phyloP scores from a whole-genome alignment of 768 basidiomycete genomes.

The Tremella fuciformis region DNA sequence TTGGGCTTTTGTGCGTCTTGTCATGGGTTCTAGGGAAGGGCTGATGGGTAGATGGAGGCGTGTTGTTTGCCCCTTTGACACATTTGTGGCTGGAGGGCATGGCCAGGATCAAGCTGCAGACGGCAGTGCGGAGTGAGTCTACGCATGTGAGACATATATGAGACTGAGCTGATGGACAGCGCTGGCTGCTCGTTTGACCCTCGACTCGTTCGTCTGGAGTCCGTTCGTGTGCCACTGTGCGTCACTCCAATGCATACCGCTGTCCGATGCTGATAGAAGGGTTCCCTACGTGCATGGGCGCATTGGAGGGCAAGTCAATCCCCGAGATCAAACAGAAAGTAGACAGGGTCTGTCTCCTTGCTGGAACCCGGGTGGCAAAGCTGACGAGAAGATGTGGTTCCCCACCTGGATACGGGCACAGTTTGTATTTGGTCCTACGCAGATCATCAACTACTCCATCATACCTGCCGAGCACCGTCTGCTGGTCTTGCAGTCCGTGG shows the following conservation, averaged over 20 bases:
- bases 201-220: slow-evolving; percentile 43
- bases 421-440: slow-evolving; percentile 44
- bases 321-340: slow-evolving; percentile 42
- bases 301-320: slow-evolving; percentile 41
- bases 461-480: slow-evolving; percentile 44
- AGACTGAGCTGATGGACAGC: slow-evolving; percentile 18
- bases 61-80: slow-evolving; percentile 49
- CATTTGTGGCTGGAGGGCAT: slow-evolving; percentile 42
- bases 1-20: slow-evolving; percentile 33
- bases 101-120: slow-evolving; percentile 29
- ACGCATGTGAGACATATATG: too few species aligned
- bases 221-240: slow-evolving; percentile 40
- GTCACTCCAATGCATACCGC: slow-evolving; percentile 6
- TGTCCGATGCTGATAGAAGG: slow-evolving; percentile 17
- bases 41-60: slow-evolving; percentile 28
- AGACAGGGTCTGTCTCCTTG: slow-evolving; percentile 25
- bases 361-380: slow-evolving; percentile 8
- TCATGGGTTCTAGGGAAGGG: neutral
- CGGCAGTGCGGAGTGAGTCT: slow-evolving; percentile 28
- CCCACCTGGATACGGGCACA: slow-evolving; percentile 40
- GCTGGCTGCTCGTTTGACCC: slow-evolving; percentile 25
- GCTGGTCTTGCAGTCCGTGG: slow-evolving; percentile 41
- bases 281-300: slow-evolving; percentile 40
- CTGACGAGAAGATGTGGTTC: slow-evolving; percentile 24
- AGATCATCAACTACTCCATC: slow-evolving; percentile 46